Evolutionary conservation across 257 asterid genomes (phyloP).

Genomic region (Scutellaria galericulata): DNA sequence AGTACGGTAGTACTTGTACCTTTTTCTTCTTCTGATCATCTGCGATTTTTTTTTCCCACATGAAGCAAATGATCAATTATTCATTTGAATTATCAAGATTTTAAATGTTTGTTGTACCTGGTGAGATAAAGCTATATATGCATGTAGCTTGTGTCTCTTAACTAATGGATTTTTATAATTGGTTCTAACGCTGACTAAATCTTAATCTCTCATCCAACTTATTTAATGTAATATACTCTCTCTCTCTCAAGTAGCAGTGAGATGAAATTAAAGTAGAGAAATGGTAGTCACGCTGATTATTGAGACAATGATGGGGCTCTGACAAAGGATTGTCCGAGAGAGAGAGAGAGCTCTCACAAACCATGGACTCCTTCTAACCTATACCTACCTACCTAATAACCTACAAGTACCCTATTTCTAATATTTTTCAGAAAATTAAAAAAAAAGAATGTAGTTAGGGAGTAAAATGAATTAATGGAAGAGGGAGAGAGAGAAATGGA

Average conservation of each 20-base stretch:
- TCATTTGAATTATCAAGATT: no score
- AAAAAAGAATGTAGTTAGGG: not conserved
- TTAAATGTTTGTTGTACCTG: no score
- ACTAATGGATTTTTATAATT: not conserved
- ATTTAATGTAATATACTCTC: no score
- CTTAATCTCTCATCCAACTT: no score
- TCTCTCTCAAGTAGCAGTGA: no score
- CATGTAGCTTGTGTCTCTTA: not conserved
- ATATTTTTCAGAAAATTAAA: not conserved
- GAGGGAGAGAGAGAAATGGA: no score
- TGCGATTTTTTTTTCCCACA: no score
- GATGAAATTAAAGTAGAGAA: no score
- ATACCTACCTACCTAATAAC: slow-evolving; percentile 8
- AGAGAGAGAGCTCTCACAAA: not conserved
- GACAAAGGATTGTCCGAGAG: slow-evolving; percentile 34
- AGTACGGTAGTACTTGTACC: not conserved
- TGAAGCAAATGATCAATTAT: no score
- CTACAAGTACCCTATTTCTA: not conserved
- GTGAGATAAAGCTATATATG: not conserved
- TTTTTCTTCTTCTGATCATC: not conserved
- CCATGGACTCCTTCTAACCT: slow-evolving; percentile 32
- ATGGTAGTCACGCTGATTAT: slow-evolving; percentile 56
- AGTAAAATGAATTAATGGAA: not conserved
- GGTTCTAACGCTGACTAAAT: slow-evolving; percentile 3
- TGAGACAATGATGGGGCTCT: slow-evolving; percentile 76